Conservation (phyloP, 768 basidiomycete genomes). For the Kwoniella mangroviensis region DNA sequence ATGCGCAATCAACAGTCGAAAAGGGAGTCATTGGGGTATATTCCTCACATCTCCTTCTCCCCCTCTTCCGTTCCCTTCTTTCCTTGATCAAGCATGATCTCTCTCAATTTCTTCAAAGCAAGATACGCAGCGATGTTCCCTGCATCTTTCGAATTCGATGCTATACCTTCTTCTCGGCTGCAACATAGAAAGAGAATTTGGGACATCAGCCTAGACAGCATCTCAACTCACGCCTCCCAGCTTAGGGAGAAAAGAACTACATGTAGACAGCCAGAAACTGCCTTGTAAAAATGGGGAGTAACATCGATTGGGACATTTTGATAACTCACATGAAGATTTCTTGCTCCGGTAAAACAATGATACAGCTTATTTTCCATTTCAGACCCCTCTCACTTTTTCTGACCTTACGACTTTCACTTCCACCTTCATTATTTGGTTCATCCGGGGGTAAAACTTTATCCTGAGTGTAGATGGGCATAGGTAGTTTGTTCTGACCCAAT, state of each 20-base stretch:
- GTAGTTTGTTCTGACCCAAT: slow-evolving; percentile 7
- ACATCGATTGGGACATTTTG: too few species aligned
- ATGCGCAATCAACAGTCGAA: too few species aligned
- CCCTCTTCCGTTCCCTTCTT: not conserved
- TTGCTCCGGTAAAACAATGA: not conserved
- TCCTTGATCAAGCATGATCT: not conserved
- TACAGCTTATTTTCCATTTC: slow-evolving; percentile 6
- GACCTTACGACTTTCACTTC: not conserved
- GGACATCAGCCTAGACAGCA: too few species aligned
- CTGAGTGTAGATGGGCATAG: not conserved
- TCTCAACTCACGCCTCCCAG: too few species aligned
- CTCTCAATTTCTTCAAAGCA: slow-evolving; percentile 10
- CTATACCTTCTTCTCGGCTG: slow-evolving; percentile 11
- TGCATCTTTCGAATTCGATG: slow-evolving; percentile 15
- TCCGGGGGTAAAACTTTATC: slow-evolving; percentile 10
- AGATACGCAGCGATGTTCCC: slow-evolving; percentile 19
- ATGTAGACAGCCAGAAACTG: too few species aligned
- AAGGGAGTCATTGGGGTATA: too few species aligned
- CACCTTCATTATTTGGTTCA: not conserved
- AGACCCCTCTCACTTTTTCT: not conserved
- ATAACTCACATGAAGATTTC: slow-evolving; percentile 7
- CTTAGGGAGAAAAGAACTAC: too few species aligned
- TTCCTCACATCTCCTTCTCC: not conserved
- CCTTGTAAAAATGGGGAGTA: too few species aligned
- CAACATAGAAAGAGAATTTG: not conserved